A percentile compares a stretch with the other conserved stretches of the same genome.
Evolutionary conservation across 345 rosid genomes (phyloP).

Genomic region (Gossypium herbaceum): DNA sequence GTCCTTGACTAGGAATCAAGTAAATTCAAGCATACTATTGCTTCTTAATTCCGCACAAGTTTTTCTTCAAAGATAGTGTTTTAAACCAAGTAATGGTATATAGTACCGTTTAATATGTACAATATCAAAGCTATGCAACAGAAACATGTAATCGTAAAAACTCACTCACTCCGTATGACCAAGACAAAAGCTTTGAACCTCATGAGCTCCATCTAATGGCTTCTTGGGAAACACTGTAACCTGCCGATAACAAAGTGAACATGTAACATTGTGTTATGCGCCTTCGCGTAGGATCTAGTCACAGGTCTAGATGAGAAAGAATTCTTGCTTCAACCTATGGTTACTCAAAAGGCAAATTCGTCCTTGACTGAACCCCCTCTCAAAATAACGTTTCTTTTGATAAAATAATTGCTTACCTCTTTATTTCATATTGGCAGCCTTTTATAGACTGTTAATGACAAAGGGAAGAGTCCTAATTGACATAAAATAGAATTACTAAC

Average conservation of each 20-base stretch:
- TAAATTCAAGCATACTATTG: too few relatives aligned
- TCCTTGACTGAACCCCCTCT: too few relatives aligned
- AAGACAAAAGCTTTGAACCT: constrained; percentile 91
- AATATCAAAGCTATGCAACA: background rate
- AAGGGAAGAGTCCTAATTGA: too few relatives aligned
- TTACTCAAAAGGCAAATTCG: too few relatives aligned
- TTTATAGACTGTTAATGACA: too few relatives aligned
- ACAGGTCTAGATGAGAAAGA: too few relatives aligned
- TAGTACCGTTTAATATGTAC: background rate
- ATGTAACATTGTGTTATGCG: background rate
- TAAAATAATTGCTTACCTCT: too few relatives aligned
- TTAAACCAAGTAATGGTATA: background rate
- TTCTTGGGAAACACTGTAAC: constrained; percentile 75
- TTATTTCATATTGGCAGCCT: too few relatives aligned
- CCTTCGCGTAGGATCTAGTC: too few relatives aligned
- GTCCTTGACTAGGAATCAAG: background rate
- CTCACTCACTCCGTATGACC: constrained; percentile 94
- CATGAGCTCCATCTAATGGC: constrained; percentile 88
- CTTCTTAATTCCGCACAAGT: background rate
- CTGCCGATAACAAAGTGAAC: constrained; percentile 33
- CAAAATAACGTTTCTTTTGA: too few relatives aligned
- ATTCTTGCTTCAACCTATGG: too few relatives aligned
- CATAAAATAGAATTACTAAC: too few relatives aligned
- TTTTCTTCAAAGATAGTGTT: background rate
- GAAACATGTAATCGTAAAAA: constrained; percentile 17